Percentiles rank a stretch among this genome's conserved stretches.
These are phyloP conservation scores for Casaregolazyma lundiana DNA, from an alignment of 1,139 yeast species.

Conservation along the genomic window DNA sequence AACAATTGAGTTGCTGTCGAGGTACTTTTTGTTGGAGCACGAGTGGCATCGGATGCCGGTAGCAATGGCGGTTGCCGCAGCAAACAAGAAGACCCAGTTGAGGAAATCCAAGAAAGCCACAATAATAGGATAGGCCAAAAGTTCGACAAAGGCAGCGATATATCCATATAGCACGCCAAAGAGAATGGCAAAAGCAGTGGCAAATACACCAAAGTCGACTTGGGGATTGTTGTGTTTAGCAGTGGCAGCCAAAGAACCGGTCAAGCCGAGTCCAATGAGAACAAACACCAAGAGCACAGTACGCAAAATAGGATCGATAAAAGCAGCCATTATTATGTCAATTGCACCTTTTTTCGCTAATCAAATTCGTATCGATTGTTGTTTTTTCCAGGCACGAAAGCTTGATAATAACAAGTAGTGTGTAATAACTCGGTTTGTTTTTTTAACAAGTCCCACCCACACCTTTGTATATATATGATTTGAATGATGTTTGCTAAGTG, in stretches of 20 bases:
- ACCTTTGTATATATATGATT: neutral
- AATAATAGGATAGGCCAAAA: constrained; percentile 83
- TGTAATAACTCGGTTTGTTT: no score
- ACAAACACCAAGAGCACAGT: constrained; percentile 67
- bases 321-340: constrained; percentile 39
- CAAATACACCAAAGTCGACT: constrained; percentile 80
- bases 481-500: neutral
- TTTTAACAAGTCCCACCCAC: no score
- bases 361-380: neutral
- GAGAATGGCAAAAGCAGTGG: constrained; percentile 79
- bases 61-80: constrained; percentile 93
- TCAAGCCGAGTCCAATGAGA: constrained; percentile 73
- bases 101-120: constrained; percentile 73
- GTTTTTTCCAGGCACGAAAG: no score
- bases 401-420: neutral
- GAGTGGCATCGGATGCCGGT: constrained; percentile 84
- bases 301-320: constrained; percentile 74
- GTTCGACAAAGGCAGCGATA: constrained; percentile 69
- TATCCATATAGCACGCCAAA: constrained; percentile 78
- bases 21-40: constrained; percentile 63
- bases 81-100: constrained; percentile 85
- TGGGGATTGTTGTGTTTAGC: constrained; percentile 59
- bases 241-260: constrained; percentile 78
- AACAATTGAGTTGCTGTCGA: constrained; percentile 59
- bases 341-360: neutral